Evolutionary conservation across 176 grass and related monocot species (phyloP).

Genomic region (Triticum turgidum): DNA sequence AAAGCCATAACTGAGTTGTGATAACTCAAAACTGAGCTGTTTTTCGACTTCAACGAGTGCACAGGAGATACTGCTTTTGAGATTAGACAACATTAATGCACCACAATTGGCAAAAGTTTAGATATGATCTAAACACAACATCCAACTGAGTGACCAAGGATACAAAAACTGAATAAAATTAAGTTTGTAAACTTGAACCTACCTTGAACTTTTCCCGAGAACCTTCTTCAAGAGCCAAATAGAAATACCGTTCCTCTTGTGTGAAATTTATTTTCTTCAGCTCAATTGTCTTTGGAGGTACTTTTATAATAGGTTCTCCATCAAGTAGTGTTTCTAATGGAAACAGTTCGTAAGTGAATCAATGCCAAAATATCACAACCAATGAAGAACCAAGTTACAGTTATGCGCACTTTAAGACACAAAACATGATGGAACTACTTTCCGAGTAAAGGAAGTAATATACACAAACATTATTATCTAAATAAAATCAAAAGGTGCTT

Average conservation of each 20-base stretch:
- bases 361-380: constrained; percentile 20
- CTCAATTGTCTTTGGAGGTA: constrained; percentile 72
- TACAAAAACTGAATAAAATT: neutral
- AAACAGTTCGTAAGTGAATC: constrained; percentile 28
- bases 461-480: neutral
- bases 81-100: neutral
- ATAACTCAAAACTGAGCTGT: neutral
- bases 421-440: neutral
- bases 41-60: neutral
- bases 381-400: neutral
- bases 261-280: constrained; percentile 79
- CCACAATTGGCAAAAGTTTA: neutral
- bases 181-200: constrained; percentile 4
- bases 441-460: neutral
- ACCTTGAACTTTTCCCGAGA: constrained; percentile 89
- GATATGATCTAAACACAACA: neutral
- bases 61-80: neutral
- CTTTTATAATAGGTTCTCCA: constrained; percentile 85
- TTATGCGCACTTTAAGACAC: neutral
- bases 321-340: constrained; percentile 69
- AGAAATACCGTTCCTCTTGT: constrained; percentile 77
- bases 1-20: neutral
- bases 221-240: constrained; percentile 80
- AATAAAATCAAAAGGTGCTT: neutral
- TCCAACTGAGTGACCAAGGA: neutral